Conservation (phyloP, 768 basidiomycete species). For the Thelephora aurantiotincta region DNA sequence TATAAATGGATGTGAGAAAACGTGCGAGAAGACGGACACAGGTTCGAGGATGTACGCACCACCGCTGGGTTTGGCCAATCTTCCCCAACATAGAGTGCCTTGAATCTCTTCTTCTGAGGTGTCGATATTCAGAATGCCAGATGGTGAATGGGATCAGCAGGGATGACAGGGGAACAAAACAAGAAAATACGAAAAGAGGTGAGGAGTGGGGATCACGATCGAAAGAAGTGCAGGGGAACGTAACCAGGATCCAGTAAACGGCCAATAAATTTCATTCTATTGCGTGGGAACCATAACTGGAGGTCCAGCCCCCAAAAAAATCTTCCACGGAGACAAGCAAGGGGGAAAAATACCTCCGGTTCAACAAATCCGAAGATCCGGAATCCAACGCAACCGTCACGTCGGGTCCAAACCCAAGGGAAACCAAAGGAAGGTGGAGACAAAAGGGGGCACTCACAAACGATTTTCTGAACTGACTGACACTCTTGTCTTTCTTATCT, state of each 20-base stretch:
- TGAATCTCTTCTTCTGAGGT: conserved; percentile 77
- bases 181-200: conserved; percentile 6
- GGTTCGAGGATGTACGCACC: conserved; percentile 30
- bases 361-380: no score
- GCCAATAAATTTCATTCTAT: no score
- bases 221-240: conserved; percentile 3
- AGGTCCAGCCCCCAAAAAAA: no score
- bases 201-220: background rate
- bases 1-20: no score
- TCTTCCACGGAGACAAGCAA: no score
- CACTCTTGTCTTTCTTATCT: conserved; percentile 61
- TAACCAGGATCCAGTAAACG: no score
- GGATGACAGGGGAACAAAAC: background rate
- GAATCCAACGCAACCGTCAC: no score
- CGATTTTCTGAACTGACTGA: conserved; percentile 64
- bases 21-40: background rate
- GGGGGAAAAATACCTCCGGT: no score
- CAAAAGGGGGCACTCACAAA: conserved; percentile 44
- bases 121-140: background rate
- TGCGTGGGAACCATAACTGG: no score
- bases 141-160: background rate
- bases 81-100: conserved; percentile 58
- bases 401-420: no score
- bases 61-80: conserved; percentile 94
- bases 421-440: no score